These are phyloP conservation scores for Candida endomychidarum DNA, from an alignment of 805 yeast genomes.

Conservation along the genomic window DNA sequence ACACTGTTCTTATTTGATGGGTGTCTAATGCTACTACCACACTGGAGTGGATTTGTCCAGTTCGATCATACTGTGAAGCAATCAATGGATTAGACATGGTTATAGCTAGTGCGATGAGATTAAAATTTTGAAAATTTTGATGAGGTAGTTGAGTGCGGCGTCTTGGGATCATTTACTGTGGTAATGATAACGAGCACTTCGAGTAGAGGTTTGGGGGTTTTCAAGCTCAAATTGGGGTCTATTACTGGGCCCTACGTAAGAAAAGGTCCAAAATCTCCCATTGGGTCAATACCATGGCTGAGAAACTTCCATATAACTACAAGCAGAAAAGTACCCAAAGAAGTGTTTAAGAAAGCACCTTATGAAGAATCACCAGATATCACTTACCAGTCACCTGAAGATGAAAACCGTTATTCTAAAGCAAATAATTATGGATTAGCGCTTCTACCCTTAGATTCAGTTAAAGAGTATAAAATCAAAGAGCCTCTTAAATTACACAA, in stretches of 20 bases:
- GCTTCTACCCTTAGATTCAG: background rate
- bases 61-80: slow-evolving; percentile 57
- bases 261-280: no score
- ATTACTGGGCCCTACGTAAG: no score
- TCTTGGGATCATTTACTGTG: no score
- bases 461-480: slow-evolving; percentile 8
- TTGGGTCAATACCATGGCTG: no score
- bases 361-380: no score
- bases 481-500: slow-evolving; percentile 11
- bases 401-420: background rate
- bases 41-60: slow-evolving; percentile 62
- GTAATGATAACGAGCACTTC: no score
- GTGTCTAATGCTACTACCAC: slow-evolving; percentile 68
- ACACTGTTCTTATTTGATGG: slow-evolving; percentile 65
- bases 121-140: slow-evolving; percentile 7
- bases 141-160: slow-evolving; percentile 1
- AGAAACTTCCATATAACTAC: no score
- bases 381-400: no score
- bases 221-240: no score
- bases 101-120: slow-evolving; percentile 3
- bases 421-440: slow-evolving; percentile 1
- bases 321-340: no score
- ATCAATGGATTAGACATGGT: slow-evolving; percentile 26
- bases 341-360: no score
- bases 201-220: no score